phyloP scores from a whole-genome alignment of 139 green algal genomes.

The Haematococcus lacustris region DNA sequence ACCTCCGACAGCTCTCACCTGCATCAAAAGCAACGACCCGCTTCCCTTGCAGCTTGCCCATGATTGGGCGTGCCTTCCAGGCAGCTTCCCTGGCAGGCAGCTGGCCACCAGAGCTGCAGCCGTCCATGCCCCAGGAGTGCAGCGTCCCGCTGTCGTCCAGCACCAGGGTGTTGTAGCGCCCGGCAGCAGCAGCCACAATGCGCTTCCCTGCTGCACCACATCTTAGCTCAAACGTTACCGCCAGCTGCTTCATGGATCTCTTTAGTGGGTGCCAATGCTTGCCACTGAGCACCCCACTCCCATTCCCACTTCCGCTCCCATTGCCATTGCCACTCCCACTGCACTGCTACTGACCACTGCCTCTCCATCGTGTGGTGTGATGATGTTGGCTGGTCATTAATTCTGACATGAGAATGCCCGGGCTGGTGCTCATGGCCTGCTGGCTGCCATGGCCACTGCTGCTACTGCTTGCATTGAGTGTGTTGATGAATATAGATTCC shows the following conservation, averaged over 20 bases:
- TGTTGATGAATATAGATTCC: too few relatives aligned
- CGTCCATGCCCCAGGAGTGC: not conserved
- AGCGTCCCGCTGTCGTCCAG: slow-evolving; percentile 11
- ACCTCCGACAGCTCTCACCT: slow-evolving; percentile 15
- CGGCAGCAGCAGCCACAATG: slow-evolving; percentile 30
- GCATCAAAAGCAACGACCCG: slow-evolving; percentile 36
- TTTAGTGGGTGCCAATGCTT: not conserved
- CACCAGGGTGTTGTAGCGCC: slow-evolving; percentile 42
- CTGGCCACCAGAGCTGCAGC: slow-evolving; percentile 1
- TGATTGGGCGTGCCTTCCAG: slow-evolving; percentile 18
- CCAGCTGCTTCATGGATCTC: too few relatives aligned
- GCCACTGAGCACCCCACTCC: not conserved
- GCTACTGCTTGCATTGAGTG: too few relatives aligned
- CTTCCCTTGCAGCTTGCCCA: slow-evolving; percentile 22
- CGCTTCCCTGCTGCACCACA: slow-evolving; percentile 4
- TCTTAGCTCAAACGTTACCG: not conserved
- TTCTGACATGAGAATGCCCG: too few relatives aligned
- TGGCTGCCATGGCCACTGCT: too few relatives aligned
- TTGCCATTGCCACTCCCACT: not conserved
- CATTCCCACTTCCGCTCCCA: not conserved
- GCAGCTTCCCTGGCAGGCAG: slow-evolving; percentile 15
- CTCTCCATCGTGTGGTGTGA: too few relatives aligned
- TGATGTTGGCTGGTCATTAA: too few relatives aligned
- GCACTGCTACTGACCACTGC: too few relatives aligned
- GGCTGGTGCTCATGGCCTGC: too few relatives aligned